These are phyloP conservation scores for Noccaea caerulescens DNA, from an alignment of 345 rosid genomes.

Conservation along the genomic window DNA sequence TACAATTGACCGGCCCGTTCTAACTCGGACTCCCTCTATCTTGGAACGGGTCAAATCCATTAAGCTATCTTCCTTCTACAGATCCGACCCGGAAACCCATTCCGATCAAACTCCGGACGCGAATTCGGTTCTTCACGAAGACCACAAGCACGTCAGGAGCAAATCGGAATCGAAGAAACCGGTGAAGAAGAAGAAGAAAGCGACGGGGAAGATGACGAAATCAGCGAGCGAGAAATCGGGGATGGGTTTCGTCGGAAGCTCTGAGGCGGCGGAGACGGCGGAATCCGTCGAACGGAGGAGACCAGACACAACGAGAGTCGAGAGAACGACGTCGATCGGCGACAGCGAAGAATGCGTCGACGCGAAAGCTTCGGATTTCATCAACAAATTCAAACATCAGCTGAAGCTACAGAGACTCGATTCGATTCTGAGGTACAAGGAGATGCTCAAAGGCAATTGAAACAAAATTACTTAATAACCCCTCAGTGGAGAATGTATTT, in stretches of 20 bases:
- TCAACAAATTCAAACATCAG: slow-evolving; percentile 49
- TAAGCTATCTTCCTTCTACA: slow-evolving; percentile 47
- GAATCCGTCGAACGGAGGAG: slow-evolving; percentile 45
- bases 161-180: slow-evolving; percentile 51
- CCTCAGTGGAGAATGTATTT: slow-evolving; percentile 1
- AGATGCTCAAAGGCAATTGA: slow-evolving; percentile 41
- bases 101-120: slow-evolving; percentile 25
- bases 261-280: slow-evolving; percentile 32
- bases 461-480: background rate
- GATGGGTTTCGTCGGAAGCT: slow-evolving; percentile 18
- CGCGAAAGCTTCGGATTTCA: slow-evolving; percentile 50
- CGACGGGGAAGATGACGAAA: slow-evolving; percentile 59
- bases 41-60: slow-evolving; percentile 68
- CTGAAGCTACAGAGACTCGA: slow-evolving; percentile 47
- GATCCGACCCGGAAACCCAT: slow-evolving; percentile 41
- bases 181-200: slow-evolving; percentile 31
- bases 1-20: slow-evolving; percentile 34
- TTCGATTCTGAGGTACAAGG: slow-evolving; percentile 47
- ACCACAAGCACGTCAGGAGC: slow-evolving; percentile 48
- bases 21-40: slow-evolving; percentile 59
- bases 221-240: slow-evolving; percentile 65
- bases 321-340: slow-evolving; percentile 33
- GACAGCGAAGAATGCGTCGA: slow-evolving; percentile 46
- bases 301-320: slow-evolving; percentile 45
- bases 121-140: slow-evolving; percentile 14